A percentile compares a stretch with the other conserved stretches of the same genome.
Evolutionary conservation across 1,139 yeast genomes (phyloP).

Genomic region (Scheffersomyces stambukii): DNA sequence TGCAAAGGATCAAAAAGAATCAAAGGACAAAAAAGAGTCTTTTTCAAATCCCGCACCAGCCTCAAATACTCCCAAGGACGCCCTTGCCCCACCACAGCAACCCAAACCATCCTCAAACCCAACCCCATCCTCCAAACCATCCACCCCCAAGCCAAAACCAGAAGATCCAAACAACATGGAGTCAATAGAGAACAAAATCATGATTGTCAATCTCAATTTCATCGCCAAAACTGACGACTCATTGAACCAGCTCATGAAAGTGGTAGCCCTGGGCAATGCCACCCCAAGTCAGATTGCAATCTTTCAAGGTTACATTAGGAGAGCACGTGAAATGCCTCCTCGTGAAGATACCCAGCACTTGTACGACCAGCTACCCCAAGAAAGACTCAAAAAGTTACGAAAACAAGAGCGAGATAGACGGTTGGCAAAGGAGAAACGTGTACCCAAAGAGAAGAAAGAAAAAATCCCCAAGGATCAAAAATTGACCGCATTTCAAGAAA

Average conservation of each 20-base stretch:
- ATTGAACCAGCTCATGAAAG: conserved; percentile 68
- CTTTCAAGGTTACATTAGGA: conserved; percentile 73
- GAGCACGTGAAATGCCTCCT: conserved; percentile 69
- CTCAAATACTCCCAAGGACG: neutral
- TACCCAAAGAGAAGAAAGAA: conserved; percentile 21
- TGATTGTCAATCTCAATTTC: conserved; percentile 77
- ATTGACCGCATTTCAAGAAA: conserved; percentile 72
- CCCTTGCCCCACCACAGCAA: neutral
- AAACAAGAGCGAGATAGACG: conserved; percentile 16
- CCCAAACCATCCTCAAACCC: neutral
- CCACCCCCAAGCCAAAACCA: conserved; percentile 1
- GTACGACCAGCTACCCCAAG: conserved; percentile 11
- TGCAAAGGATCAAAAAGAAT: conserved; percentile 5
- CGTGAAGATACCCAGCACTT: conserved; percentile 26
- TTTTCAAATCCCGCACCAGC: conserved; percentile 1
- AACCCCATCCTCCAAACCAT: conserved; percentile 1
- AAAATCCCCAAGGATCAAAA: conserved; percentile 43
- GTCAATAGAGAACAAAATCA: conserved; percentile 64
- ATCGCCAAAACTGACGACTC: conserved; percentile 73
- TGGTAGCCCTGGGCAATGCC: conserved; percentile 81
- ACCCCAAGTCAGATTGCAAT: conserved; percentile 63
- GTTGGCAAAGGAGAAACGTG: conserved; percentile 19
- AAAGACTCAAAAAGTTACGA: conserved; percentile 2
- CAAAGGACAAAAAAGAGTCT: neutral
- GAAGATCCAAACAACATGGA: conserved; percentile 40